phyloP scores from a whole-genome alignment of 2,329 filamentous ascomycete genomes.

The Dryadomyces quercivorus region DNA sequence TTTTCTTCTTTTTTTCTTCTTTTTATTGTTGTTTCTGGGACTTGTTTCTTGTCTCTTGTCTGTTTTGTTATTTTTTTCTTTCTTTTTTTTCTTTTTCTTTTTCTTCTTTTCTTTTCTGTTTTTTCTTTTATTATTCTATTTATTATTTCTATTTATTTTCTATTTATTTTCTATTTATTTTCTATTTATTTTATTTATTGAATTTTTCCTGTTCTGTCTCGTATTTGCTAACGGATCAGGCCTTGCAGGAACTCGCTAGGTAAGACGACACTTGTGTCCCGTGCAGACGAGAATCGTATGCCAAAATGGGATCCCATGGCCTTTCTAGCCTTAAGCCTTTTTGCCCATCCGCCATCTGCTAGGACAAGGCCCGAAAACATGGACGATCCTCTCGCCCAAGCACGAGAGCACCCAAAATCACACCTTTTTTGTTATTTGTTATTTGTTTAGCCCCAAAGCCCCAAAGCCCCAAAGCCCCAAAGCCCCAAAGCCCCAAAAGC shows the following conservation, averaged over 20 bases:
- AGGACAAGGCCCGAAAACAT: too few relatives aligned
- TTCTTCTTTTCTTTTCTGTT: neutral
- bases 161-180: neutral
- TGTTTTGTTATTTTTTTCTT: neutral
- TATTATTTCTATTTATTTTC: neutral
- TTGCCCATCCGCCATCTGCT: too few relatives aligned
- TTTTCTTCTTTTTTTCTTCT: neutral
- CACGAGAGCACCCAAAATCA: neutral
- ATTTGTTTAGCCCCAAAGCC: neutral
- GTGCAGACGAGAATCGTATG: neutral
- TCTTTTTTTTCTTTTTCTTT: neutral
- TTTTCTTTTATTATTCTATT: too few relatives aligned
- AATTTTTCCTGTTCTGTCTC: neutral
- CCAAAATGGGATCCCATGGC: neutral
- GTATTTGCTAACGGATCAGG: constrained; percentile 10
- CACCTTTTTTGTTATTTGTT: neutral
- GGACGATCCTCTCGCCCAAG: neutral
- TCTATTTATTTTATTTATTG: neutral
- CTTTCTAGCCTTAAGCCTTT: too few relatives aligned
- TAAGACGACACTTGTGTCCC: neutral
- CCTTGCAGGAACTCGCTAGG: constrained; percentile 9
- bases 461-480: too few relatives aligned
- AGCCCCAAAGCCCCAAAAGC: too few relatives aligned
- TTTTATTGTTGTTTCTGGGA: neutral
- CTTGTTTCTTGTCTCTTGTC: neutral